Base-by-base conservation (phyloP, 305 asterid genomes). In the Ajuga reptans region DNA sequence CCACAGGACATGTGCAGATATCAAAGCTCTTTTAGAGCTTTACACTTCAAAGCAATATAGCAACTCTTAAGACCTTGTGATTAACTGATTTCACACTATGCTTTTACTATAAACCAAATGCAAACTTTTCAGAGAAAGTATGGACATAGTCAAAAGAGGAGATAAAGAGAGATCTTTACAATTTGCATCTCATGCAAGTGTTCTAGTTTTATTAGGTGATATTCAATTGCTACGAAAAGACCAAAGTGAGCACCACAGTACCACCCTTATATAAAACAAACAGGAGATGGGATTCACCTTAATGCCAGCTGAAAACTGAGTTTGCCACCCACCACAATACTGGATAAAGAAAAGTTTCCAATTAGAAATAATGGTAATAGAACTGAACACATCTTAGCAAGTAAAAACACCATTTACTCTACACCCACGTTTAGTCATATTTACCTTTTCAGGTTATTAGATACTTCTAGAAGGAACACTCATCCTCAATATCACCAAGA, bases 271-370 rank as follows among this genome's bases (percentile, higher is more conserved):
- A 37, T 11, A 61, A 57, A 58, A 17, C 21, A 66, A 75, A 37
- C 9, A 33, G 12, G 21, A 79, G 52, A 72, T 39, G 10, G 6
- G 51, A 59, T 49, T 79, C 77, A 88, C 97, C 96, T 87, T 90
- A 75, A 92, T 77, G 72, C 97, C 98, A 76, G 90, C 96, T 68
- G 95, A 84, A 84, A 87, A 85, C 75, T 90, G 98, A 79, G 83
- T 74, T 84, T 84, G 82, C 93, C 89, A 88, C 55, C 87, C 92
- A 80, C 82, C 91, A 81, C 54, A 75, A 66, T 77, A 72, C 96
- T 90, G 91, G 72, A 80, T n/a, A 76, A 39, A 68, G 72, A 53
- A 74, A 78, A 76, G 5, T 29, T 47, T 43, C 66, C 69, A 61
- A 68, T 77, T 52, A 76, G 67, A 70, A 72, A 31, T 45, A 67